Evolutionary conservation across 305 asterid genomes (phyloP).

Genomic region (Fraxinus latifolia): DNA sequence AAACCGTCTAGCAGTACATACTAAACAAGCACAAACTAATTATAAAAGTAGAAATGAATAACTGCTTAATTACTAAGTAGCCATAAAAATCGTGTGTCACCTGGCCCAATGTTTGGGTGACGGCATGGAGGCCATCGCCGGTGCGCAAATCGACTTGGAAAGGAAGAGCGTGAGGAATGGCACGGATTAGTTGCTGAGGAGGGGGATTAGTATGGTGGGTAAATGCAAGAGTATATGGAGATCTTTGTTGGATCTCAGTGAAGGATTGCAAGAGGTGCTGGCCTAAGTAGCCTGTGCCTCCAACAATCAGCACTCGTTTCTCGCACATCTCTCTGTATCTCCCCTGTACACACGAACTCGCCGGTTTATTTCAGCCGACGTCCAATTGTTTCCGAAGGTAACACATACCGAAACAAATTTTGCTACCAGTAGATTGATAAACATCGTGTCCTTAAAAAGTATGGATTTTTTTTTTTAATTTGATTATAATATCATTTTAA

Average conservation of each 20-base stretch:
- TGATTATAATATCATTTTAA: too few relatives aligned
- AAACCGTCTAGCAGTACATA: background rate
- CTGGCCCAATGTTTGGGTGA: slow-evolving; percentile 67
- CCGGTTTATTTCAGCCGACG: background rate
- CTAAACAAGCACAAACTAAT: slow-evolving; percentile 17
- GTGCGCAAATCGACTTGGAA: slow-evolving; percentile 63
- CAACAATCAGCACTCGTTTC: slow-evolving; percentile 62
- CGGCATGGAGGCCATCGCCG: slow-evolving; percentile 52
- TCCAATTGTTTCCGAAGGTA: background rate
- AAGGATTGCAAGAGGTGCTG: slow-evolving; percentile 72
- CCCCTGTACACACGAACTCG: background rate
- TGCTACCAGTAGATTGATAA: too few relatives aligned
- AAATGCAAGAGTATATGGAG: slow-evolving; percentile 51
- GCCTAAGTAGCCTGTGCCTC: slow-evolving; percentile 92
- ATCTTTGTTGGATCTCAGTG: slow-evolving; percentile 19
- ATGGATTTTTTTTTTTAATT: too few relatives aligned
- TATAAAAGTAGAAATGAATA: background rate
- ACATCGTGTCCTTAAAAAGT: too few relatives aligned
- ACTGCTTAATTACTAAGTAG: slow-evolving; percentile 2
- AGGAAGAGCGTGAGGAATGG: slow-evolving; percentile 58
- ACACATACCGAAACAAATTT: too few relatives aligned
- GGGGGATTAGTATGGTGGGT: slow-evolving; percentile 57
- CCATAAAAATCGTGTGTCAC: slow-evolving; percentile 21
- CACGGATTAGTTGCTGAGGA: slow-evolving; percentile 51
- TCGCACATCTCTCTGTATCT: slow-evolving; percentile 27